A percentile compares a stretch with the other conserved stretches of the same genome.
These are phyloP conservation scores for Vigna reflexopilosa DNA, from an alignment of 306 rosid species.

Conservation along the genomic window DNA sequence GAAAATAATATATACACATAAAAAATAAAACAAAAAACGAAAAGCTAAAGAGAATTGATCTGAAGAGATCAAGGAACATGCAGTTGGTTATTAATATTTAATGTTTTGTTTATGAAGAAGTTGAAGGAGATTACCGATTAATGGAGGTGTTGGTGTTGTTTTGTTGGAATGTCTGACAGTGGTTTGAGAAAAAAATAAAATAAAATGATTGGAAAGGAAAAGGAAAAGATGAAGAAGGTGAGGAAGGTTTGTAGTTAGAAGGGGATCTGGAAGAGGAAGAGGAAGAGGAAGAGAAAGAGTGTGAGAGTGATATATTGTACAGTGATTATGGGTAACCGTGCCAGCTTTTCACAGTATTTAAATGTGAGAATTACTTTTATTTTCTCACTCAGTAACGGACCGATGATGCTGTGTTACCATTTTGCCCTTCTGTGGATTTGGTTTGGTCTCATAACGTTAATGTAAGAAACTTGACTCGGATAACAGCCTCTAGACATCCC, in stretches of 20 bases:
- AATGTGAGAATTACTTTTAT: slow-evolving; percentile 2
- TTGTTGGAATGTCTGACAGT: background rate
- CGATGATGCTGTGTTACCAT: background rate
- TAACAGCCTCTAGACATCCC: background rate
- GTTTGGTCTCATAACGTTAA: background rate
- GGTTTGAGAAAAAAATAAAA: background rate
- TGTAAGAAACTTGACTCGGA: background rate
- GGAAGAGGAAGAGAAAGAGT: slow-evolving; percentile 27
- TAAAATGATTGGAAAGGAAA: too few species aligned
- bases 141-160: slow-evolving; percentile 12
- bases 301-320: slow-evolving; percentile 31
- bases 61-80: background rate
- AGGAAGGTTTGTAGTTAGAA: background rate
- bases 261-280: slow-evolving; percentile 47
- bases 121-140: slow-evolving; percentile 48
- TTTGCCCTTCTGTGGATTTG: slow-evolving; percentile 20
- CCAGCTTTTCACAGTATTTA: slow-evolving; percentile 1
- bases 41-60: background rate
- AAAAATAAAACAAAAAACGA: background rate
- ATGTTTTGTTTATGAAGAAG: background rate
- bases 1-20: background rate
- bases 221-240: slow-evolving; percentile 10
- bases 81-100: background rate
- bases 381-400: background rate
- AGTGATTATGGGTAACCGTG: background rate